phyloP scores from a whole-genome alignment of 2,329 filamentous ascomycete genomes.

The Colletotrichum truncatum region DNA sequence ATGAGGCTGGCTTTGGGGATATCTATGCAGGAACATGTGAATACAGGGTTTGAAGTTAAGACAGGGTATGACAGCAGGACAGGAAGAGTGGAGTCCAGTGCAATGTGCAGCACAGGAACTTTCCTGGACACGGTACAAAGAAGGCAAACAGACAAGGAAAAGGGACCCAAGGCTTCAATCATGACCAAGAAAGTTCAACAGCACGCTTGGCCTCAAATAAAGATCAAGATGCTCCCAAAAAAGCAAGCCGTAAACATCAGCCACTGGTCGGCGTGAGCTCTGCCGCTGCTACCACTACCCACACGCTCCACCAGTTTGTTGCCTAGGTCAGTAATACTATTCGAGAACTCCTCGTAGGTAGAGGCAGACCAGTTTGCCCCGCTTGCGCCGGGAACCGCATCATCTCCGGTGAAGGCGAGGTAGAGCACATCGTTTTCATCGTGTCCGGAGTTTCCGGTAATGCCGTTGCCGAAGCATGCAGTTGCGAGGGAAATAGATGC shows the following conservation, averaged over 20 bases:
- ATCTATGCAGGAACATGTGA: too few relatives aligned
- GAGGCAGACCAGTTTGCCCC: conserved; percentile 64
- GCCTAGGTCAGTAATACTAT: conserved; percentile 60
- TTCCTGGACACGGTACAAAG: too few relatives aligned
- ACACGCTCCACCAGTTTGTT: conserved; percentile 58
- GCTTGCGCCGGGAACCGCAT: conserved; percentile 63
- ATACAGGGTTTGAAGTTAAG: too few relatives aligned
- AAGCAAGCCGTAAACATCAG: background rate
- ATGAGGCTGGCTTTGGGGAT: too few relatives aligned
- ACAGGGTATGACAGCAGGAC: too few relatives aligned
- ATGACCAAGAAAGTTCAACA: background rate
- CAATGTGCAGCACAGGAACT: too few relatives aligned
- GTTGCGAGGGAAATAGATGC: conserved; percentile 66
- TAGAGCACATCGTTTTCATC: conserved; percentile 67
- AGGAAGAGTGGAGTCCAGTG: too few relatives aligned
- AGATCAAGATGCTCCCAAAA: background rate
- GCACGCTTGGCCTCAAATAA: background rate
- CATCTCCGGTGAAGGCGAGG: conserved; percentile 65
- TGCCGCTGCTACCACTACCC: conserved; percentile 23
- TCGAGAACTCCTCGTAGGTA: conserved; percentile 58
- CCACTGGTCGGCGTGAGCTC: background rate
- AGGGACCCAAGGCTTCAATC: background rate
- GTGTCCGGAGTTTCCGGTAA: conserved; percentile 67
- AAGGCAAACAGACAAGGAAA: background rate
- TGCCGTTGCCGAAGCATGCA: conserved; percentile 60